Evolutionary conservation across 2,329 filamentous ascomycete species (phyloP).

Genomic region (Claviceps arundinis): DNA sequence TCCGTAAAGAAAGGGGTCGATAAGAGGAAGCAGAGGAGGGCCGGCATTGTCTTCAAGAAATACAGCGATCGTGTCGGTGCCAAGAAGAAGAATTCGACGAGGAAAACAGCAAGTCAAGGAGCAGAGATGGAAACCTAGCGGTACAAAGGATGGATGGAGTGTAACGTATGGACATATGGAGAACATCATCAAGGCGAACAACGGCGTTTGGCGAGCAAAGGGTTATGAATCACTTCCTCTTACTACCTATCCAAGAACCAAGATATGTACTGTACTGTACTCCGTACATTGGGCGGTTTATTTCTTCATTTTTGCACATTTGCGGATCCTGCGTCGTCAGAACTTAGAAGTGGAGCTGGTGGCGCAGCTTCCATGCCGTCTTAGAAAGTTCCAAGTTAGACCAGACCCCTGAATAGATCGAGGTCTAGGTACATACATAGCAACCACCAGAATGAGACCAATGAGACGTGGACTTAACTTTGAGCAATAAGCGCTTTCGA

Average conservation of each 20-base stretch:
- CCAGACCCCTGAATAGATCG: not conserved
- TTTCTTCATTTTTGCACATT: not conserved
- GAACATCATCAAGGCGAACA: not conserved
- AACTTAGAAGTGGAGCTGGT: not conserved
- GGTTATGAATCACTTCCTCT: not conserved
- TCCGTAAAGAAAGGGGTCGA: constrained; percentile 38
- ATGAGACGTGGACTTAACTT: not conserved
- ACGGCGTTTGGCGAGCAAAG: not conserved
- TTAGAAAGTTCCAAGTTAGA: not conserved
- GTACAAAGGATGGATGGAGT: not conserved
- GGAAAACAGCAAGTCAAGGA: not conserved
- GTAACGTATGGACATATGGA: not conserved
- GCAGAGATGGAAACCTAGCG: not conserved
- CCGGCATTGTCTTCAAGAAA: constrained; percentile 46
- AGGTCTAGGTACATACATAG: not conserved
- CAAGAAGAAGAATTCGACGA: constrained; percentile 26
- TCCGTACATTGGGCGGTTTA: not conserved
- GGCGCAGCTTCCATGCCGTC: constrained; percentile 1
- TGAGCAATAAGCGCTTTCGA: not conserved
- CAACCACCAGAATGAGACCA: not conserved
- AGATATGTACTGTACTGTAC: not conserved
- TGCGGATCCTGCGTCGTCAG: not conserved
- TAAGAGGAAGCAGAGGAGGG: constrained; percentile 43
- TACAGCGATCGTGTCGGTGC: constrained; percentile 37
- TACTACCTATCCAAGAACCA: not conserved